Base-by-base conservation (phyloP, 1,284 basidiomycete genomes). In the Mycena citricolor region DNA sequence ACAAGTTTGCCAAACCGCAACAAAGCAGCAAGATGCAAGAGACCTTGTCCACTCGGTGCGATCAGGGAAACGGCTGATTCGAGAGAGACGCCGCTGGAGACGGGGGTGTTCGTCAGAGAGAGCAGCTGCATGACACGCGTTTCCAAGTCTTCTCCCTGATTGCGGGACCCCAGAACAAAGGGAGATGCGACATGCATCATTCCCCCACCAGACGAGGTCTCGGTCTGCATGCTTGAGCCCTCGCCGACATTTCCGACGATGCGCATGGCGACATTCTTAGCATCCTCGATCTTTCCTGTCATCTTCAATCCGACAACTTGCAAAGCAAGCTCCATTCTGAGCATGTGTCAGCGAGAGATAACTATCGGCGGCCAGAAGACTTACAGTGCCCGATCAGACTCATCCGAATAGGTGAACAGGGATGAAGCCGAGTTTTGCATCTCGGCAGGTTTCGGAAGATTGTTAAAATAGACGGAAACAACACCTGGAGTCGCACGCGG, bases 251-350 rank as follows among this genome's bases (percentile, higher is more conserved):
- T 81, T 26, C 83, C 80, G 30, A 90, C 84, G 52, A 90, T 90
- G 32, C 86, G 78, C 78, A 89, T 82, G 16, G 94, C 94, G 31
- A 95, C 87, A 53, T 93, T 90, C 63, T 90, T 86, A 4, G 93
- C 90, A 46, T 94, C 90, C 57, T 95, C 90, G 41, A 95, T 85
- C 60, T 92, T 90, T 28, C 94, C 94, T 0, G 92, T 97, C 90
- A 97, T 94, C 71, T 95, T 94, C 52, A 97, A 69, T 2, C 94
- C 94, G 20, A 97, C 92, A 8, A 97, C 92, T 61, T 95, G 92
- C 6, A 97, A 71, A 36, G 94, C 94, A 43, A 97, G 77, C 63
- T 97, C 94, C 92, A 97, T 94, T 51, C 88, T 91, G 56, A 17
- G 47, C 42, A 46, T 35, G 37, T 17, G 44, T 57, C 31, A 66